These are phyloP conservation scores for Globisporangium sylvaticum DNA, from an alignment of 352 stramenopile species.

Conservation along the genomic window DNA sequence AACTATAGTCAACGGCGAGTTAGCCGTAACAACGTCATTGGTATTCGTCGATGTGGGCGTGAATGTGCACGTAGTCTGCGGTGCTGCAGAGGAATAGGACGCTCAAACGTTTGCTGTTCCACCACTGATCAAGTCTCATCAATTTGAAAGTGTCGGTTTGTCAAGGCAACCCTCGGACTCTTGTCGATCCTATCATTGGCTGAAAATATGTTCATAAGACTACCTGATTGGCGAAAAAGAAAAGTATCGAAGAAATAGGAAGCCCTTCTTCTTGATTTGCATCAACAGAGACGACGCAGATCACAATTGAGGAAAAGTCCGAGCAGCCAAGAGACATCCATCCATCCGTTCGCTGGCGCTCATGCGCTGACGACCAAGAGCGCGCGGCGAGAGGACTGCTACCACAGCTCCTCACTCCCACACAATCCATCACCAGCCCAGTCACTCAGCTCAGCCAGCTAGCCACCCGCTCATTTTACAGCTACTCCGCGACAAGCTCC, in stretches of 20 bases:
- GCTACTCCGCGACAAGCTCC: neutral
- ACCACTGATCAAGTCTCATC: too few species aligned
- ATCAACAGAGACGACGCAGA: constrained; percentile 1
- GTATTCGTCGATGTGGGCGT: too few species aligned
- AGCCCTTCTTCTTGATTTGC: neutral
- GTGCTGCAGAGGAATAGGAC: too few species aligned
- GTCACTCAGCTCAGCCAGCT: neutral
- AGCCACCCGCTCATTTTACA: neutral
- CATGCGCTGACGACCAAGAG: neutral
- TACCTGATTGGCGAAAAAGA: constrained; percentile 1
- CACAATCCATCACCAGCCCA: neutral
- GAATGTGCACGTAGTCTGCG: too few species aligned
- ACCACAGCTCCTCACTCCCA: neutral
- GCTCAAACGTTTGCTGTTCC: too few species aligned
- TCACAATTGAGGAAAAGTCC: neutral
- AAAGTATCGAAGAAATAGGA: neutral
- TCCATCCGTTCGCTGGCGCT: neutral
- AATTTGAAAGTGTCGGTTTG: neutral
- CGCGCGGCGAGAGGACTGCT: too few species aligned
- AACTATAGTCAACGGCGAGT: too few species aligned
- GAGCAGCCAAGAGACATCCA: neutral
- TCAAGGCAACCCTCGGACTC: neutral
- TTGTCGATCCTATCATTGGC: neutral
- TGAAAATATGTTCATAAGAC: neutral
- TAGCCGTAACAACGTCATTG: too few species aligned